Percentiles rank a stretch among this genome's conserved stretches.
Conservation (phyloP, 805 yeast species). For the Cyberlindnera euphorbiae region DNA sequence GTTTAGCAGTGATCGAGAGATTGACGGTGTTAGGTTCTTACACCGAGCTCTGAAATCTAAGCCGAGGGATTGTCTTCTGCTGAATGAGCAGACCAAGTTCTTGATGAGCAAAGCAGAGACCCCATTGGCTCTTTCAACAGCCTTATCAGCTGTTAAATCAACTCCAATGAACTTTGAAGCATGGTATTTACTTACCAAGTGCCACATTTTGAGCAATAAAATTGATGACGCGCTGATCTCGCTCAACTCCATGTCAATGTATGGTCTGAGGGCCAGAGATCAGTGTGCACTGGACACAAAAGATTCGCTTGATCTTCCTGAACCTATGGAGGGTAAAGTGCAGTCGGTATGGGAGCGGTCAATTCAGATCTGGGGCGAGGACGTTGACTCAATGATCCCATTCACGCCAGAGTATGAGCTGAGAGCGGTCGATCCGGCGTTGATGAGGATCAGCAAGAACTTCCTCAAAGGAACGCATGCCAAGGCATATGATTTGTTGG, state of each 20-base stretch:
- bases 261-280: slow-evolving; percentile 38
- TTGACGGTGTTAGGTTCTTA: slow-evolving; percentile 30
- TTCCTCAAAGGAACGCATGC: slow-evolving; percentile 48
- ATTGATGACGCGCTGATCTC: slow-evolving; percentile 58
- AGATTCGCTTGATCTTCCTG: slow-evolving; percentile 41
- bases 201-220: slow-evolving; percentile 53
- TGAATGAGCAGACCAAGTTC: slow-evolving; percentile 52
- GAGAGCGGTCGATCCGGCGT: slow-evolving; percentile 41
- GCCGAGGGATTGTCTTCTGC: slow-evolving; percentile 17
- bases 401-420: slow-evolving; percentile 28
- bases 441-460: slow-evolving; percentile 48
- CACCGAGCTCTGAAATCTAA: slow-evolving; percentile 25
- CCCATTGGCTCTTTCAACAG: slow-evolving; percentile 52
- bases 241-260: slow-evolving; percentile 74
- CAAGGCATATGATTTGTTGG: slow-evolving; percentile 63
- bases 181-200: slow-evolving; percentile 63
- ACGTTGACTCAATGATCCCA: slow-evolving; percentile 22
- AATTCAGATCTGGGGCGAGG: slow-evolving; percentile 23
- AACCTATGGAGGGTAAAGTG: slow-evolving; percentile 50
- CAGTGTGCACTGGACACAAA: slow-evolving; percentile 38
- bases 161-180: slow-evolving; percentile 74
- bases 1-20: slow-evolving; percentile 30
- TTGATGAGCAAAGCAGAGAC: slow-evolving; percentile 49
- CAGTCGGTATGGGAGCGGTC: slow-evolving; percentile 41
- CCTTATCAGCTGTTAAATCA: slow-evolving; percentile 55